Percentiles rank a stretch among this genome's conserved stretches.
Conservation (phyloP, 1,284 basidiomycete genomes). For the Cryptococcus floricola region DNA sequence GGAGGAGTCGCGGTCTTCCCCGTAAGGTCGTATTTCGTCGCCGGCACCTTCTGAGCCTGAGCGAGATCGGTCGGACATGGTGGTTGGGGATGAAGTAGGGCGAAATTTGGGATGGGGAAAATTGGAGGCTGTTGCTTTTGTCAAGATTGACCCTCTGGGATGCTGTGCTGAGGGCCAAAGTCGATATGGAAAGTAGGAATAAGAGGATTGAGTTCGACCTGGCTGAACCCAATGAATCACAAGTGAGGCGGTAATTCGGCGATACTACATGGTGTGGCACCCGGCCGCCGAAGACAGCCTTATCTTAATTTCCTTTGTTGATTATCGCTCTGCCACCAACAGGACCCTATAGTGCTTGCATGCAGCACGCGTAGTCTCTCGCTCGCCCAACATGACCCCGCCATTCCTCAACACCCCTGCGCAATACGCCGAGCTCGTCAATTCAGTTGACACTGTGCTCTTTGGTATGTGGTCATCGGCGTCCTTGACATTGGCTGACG, state of each 20-base stretch:
- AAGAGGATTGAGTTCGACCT: background rate
- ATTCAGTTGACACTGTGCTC: slow-evolving; percentile 84
- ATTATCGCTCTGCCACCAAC: background rate
- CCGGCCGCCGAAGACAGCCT: background rate
- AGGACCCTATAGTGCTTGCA: background rate
- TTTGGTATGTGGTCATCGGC: slow-evolving; percentile 49
- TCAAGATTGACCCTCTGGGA: background rate
- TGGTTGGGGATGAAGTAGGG: slow-evolving; percentile 12
- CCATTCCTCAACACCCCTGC: slow-evolving; percentile 34
- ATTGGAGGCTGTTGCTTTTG: background rate
- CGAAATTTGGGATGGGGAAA: background rate
- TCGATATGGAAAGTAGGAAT: background rate
- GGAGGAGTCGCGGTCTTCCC: slow-evolving; percentile 47
- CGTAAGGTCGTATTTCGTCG: slow-evolving; percentile 46
- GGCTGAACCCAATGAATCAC: background rate
- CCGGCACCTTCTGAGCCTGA: slow-evolving; percentile 48
- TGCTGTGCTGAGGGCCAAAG: background rate
- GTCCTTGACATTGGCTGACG: too few species aligned
- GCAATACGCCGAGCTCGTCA: slow-evolving; percentile 51
- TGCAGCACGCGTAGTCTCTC: background rate
- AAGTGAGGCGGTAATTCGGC: background rate
- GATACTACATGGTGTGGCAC: background rate
- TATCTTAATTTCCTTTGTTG: background rate
- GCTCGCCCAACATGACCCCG: slow-evolving; percentile 19
- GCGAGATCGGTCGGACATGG: slow-evolving; percentile 39